Base-by-base conservation (phyloP, 148 eudicot species). In the Rhododendron simsii region DNA sequence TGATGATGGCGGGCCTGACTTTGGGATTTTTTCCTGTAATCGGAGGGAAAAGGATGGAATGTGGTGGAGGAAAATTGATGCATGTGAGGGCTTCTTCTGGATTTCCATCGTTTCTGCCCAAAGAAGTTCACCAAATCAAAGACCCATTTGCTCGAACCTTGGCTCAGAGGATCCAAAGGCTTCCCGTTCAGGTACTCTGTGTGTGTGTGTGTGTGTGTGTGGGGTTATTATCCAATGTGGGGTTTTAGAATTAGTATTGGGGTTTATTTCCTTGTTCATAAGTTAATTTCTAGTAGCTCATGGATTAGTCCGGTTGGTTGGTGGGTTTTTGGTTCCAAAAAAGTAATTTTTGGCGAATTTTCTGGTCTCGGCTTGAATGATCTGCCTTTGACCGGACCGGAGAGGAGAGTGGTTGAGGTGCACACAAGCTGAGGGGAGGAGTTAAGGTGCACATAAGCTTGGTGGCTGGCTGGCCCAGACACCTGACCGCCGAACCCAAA, bases 101-200 rank as follows among this genome's bases (percentile, higher is more conserved):
- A 79, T 96, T 96, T 83, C 98, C 98, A 2, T 83, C 93, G 57
- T 96, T 96, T 92, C 91, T 96, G 35, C 98, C 98, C 21, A 90
- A 92, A 53, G 90, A 96, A 44, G 88, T 93, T 23, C 84, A 94
- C 41, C 73, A 92, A 26, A 92, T 96, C 87, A 96, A 89, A 87
- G 98, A 96, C 89, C 90, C 95, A 9, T 93, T 90, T 88, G 98
- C 98, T 50, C 89, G 93, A 45, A 89, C 87, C 57, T 88, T 96
- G 86, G 98, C 98, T 83, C 90, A 59, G 76, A 90, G 95, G 89
- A 96, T 96, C 78, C 92, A 93, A 81, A 90, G 98, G 41, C 84
- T 96, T 39, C 96, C 98, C 8, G 98, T 96, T 10, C 92, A 91
- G 95, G 98, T 95, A 37, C 8, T 48, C 2, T 28, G 1, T 15